These are phyloP conservation scores for Dipodascus albidus DNA, from an alignment of 805 yeast genomes.

Conservation along the genomic window DNA sequence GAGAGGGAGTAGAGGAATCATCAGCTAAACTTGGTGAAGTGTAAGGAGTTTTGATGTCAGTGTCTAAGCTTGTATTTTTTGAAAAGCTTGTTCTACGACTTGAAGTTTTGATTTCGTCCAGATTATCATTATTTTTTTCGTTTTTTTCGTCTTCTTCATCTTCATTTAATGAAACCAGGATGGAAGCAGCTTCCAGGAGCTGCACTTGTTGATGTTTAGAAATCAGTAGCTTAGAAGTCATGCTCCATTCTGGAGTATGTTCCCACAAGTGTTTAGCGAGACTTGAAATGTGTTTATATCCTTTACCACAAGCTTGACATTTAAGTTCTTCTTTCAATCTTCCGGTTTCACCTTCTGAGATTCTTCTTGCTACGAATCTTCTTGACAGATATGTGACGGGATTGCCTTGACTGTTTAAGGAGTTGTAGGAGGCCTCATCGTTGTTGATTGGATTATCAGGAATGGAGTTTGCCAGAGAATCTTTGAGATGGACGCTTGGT, in stretches of 20 bases:
- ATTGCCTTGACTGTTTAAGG: not conserved
- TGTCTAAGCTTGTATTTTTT: not conserved
- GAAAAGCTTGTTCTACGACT: not conserved
- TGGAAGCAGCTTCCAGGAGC: slow-evolving; percentile 50
- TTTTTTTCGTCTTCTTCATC: slow-evolving; percentile 22
- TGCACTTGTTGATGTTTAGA: slow-evolving; percentile 88
- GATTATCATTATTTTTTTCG: slow-evolving; percentile 9
- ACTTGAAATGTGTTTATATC: slow-evolving; percentile 80
- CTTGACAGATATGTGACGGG: slow-evolving; percentile 20
- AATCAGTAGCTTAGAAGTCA: slow-evolving; percentile 66
- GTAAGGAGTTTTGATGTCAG: slow-evolving; percentile 7
- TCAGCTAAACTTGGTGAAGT: slow-evolving; percentile 1
- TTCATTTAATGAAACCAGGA: slow-evolving; percentile 59
- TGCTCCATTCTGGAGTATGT: slow-evolving; percentile 90
- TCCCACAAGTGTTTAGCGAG: slow-evolving; percentile 87
- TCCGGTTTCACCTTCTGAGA: slow-evolving; percentile 79
- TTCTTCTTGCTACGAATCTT: slow-evolving; percentile 68
- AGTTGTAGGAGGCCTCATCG: too few species aligned
- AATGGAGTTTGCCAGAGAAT: too few species aligned
- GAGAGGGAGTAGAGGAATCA: slow-evolving; percentile 1
- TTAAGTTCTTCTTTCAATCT: slow-evolving; percentile 71
- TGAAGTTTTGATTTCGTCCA: not conserved
- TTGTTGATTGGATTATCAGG: too few species aligned
- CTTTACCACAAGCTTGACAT: slow-evolving; percentile 88
- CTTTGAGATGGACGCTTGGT: not conserved